Base-by-base conservation (phyloP, 768 basidiomycete genomes). In the Amyloporia xantha region DNA sequence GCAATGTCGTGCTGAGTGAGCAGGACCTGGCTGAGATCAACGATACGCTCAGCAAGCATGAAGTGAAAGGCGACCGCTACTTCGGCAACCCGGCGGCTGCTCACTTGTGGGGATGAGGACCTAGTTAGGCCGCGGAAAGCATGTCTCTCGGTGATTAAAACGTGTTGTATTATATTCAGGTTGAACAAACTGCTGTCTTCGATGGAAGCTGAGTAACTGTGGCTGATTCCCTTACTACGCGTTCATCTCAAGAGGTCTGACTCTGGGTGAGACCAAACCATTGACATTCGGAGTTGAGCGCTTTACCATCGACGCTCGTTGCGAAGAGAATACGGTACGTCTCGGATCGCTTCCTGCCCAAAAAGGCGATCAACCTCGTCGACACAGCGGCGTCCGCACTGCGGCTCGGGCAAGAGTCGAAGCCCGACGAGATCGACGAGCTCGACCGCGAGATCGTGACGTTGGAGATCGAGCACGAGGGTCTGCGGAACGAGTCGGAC, bases 361-460 rank as follows among this genome's bases (percentile, higher is more conserved):
- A 96, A 67, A 94, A 94, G 62, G 86, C 89, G 9, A 89, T 91
- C 37, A 90, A 95, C 63, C 75, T 96, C 2, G 81, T 97, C 1
- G 95, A 98, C 65, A 94, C 97, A 66, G 93, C 93, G 2, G 87
- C 90, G 1, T 88, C 89, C 1, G 76, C 90, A 0, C 72, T 97
- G 4, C 81, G 91, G 0, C 79, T 96, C 3, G 87, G 91, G 0
- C 92, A 93, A 59, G 90, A 92, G 60, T 84, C 81, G 26, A 91
- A 92, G 60, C 92, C 92, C 0, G 86, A 91, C 47, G 84, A 84
- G 48, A 73, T 95, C 0, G 91, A 96, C 60, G 72, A 74, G 1
- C 75, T 94, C 10, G 87, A 92, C 50, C 73, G 92, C 33, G 85
- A 89, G 50, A 84, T 93, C 17, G 74, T 92, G 60, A 93, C 89